Percentiles rank a stretch among this genome's conserved stretches.
Conservation (phyloP, 2,329 filamentous ascomycete genomes). For the Colletotrichum costaricense region DNA sequence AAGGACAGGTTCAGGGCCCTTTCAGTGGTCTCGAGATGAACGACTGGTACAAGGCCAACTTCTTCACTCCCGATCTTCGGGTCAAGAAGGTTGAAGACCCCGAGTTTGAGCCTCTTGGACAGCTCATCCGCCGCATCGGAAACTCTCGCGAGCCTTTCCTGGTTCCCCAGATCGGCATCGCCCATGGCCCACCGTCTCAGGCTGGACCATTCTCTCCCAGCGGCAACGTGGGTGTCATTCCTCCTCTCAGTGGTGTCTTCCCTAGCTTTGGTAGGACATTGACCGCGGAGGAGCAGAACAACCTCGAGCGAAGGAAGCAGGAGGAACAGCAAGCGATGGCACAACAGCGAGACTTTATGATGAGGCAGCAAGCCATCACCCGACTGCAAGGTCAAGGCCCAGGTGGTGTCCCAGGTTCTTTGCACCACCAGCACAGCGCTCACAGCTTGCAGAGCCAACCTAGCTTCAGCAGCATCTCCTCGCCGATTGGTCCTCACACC, state of each 20-base stretch:
- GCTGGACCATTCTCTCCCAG: conserved; percentile 60
- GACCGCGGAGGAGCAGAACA: conserved; percentile 98
- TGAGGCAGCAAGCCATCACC: conserved; percentile 83
- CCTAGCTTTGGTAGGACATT: conserved; percentile 96
- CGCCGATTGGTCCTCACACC: conserved; percentile 74
- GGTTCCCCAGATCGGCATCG: conserved; percentile 95
- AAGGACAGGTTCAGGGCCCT: conserved; percentile 90
- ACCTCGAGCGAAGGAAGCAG: conserved; percentile 94
- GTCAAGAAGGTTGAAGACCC: conserved; percentile 95
- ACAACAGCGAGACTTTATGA: conserved; percentile 91
- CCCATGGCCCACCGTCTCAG: conserved; percentile 76
- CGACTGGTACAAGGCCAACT: conserved; percentile 99
- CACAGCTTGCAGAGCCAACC: conserved; percentile 97
- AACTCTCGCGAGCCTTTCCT: conserved; percentile 98
- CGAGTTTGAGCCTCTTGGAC: conserved; percentile 94
- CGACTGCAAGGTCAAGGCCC: conserved; percentile 53
- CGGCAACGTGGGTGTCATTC: conserved; percentile 74
- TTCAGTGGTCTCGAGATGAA: conserved; percentile 99
- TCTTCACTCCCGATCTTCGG: conserved; percentile 93
- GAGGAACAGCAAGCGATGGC: conserved; percentile 98
- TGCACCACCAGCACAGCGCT: conserved; percentile 94
- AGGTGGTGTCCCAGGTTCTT: conserved; percentile 47
- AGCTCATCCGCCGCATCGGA: conserved; percentile 93
- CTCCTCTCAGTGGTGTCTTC: conserved; percentile 92
- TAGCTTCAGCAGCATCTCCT: conserved; percentile 93